Conservation (phyloP, 192 early-diverging fungal genomes). For the Entomortierella lignicola region DNA sequence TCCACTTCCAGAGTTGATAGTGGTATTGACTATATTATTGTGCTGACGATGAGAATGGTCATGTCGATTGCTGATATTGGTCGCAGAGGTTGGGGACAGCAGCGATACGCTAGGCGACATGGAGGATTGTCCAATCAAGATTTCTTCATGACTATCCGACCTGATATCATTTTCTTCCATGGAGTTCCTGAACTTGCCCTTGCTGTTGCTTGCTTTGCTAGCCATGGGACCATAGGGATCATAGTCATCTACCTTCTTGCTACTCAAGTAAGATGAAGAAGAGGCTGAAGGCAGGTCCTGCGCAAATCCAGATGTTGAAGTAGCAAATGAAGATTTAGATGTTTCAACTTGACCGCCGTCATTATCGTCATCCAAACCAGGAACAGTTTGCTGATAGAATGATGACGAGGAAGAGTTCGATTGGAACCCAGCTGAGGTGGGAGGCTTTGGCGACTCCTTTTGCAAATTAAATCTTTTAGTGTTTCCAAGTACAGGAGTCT, state of each 20-base stretch:
- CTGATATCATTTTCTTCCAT: background rate
- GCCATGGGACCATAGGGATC: slow-evolving; percentile 40
- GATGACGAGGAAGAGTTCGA: slow-evolving; percentile 17
- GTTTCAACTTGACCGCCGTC: background rate
- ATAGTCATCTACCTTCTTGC: slow-evolving; percentile 32
- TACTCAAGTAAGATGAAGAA: slow-evolving; percentile 20
- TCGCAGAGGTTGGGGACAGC: slow-evolving; percentile 13
- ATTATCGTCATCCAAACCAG: slow-evolving; percentile 30
- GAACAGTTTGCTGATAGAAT: slow-evolving; percentile 47
- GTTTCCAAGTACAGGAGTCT: background rate
- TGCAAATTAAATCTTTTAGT: background rate
- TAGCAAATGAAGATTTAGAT: background rate
- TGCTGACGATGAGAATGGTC: slow-evolving; percentile 6
- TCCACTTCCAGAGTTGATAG: background rate
- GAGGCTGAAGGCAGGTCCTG: background rate
- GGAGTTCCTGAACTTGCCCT: slow-evolving; percentile 29
- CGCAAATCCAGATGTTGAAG: background rate
- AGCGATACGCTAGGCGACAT: slow-evolving; percentile 20
- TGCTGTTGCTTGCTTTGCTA: background rate
- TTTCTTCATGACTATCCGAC: background rate
- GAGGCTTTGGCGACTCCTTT: background rate
- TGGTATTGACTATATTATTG: background rate
- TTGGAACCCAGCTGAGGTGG: background rate
- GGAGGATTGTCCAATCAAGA: slow-evolving; percentile 11
- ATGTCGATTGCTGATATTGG: slow-evolving; percentile 47